These are phyloP conservation scores for Cyclotella atomus DNA, from an alignment of 108 stramenopile genomes.

Conservation along the genomic window DNA sequence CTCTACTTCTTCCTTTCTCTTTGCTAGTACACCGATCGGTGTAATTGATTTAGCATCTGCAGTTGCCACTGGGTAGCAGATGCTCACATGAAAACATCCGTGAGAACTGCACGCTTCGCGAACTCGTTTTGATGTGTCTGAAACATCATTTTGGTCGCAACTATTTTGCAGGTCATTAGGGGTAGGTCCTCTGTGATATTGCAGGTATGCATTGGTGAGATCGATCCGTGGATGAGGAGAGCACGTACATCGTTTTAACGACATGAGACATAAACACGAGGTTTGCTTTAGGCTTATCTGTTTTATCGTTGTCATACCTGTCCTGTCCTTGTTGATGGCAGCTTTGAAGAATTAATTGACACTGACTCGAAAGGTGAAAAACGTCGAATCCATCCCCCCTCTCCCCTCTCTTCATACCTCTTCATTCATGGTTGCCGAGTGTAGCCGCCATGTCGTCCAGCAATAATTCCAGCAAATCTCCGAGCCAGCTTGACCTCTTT, in stretches of 20 bases:
- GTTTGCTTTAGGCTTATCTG: no score
- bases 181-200: neutral
- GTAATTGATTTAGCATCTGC: neutral
- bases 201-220: slow-evolving; percentile 10
- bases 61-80: slow-evolving; percentile 1
- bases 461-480: no score
- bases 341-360: no score
- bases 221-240: slow-evolving; percentile 25
- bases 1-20: slow-evolving; percentile 5
- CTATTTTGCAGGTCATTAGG: neutral
- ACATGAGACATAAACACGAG: neutral
- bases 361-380: no score
- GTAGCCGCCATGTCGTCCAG: no score
- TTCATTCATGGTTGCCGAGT: no score
- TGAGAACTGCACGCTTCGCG: slow-evolving; percentile 41
- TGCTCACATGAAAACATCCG: slow-evolving; percentile 49
- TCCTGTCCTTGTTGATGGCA: no score
- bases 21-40: slow-evolving; percentile 16
- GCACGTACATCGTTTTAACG: slow-evolving; percentile 11
- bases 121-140: slow-evolving; percentile 13
- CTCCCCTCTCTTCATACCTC: no score
- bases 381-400: no score
- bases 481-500: no score
- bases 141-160: neutral
- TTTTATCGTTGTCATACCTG: no score